Evolutionary conservation across 2,329 filamentous ascomycete genomes (phyloP).

Genomic region (Penicillium sp.): DNA sequence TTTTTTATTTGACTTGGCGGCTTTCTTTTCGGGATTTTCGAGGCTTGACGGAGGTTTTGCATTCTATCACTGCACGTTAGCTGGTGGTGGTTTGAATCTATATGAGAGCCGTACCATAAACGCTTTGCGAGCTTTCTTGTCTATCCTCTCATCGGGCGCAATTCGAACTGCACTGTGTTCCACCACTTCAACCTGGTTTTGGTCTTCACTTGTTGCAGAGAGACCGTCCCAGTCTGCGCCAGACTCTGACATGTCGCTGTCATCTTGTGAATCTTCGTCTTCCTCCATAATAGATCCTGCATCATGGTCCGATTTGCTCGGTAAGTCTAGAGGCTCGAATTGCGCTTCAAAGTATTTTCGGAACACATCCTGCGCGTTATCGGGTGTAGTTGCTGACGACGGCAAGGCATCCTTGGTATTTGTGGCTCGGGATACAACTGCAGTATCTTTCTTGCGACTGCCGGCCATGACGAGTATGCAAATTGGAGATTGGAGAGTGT

Average conservation of each 20-base stretch:
- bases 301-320: conserved; percentile 11
- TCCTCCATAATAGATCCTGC: conserved; percentile 23
- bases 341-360: conserved; percentile 79
- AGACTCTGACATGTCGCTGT: conserved; percentile 24
- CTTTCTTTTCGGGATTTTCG: conserved; percentile 15
- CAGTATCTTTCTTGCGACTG: conserved; percentile 46
- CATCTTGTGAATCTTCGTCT: conserved; percentile 14
- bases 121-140: conserved; percentile 65
- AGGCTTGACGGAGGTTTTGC: conserved; percentile 45
- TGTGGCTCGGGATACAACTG: conserved; percentile 25
- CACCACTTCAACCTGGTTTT: conserved; percentile 53
- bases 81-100: not conserved
- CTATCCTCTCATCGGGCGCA: conserved; percentile 45
- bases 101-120: conserved; percentile 60
- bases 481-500: too few species aligned
- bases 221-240: conserved; percentile 60
- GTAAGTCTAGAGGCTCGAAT: conserved; percentile 64
- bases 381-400: conserved; percentile 9
- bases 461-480: conserved; percentile 39
- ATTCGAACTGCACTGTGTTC: conserved; percentile 51
- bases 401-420: conserved; percentile 21
- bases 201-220: conserved; percentile 47
- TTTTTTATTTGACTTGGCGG: conserved; percentile 22
- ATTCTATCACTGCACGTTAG: conserved; percentile 21
- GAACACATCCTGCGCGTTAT: conserved; percentile 63